A percentile compares a stretch with the other conserved stretches of the same genome.
phyloP scores from a whole-genome alignment of 2,329 filamentous ascomycete genomes.

The Emergomyces orientalis region DNA sequence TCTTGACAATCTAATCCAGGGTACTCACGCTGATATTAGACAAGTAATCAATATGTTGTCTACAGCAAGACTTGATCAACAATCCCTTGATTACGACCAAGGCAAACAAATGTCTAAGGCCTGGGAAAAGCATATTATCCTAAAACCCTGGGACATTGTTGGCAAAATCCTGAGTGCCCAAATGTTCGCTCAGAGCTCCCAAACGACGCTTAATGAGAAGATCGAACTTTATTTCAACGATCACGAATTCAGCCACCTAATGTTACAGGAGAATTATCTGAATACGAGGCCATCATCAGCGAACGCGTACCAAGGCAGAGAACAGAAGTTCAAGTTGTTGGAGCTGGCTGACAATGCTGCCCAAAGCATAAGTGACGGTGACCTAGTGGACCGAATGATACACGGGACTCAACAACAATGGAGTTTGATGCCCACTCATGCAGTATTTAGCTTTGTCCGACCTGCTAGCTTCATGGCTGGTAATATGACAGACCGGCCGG shows the following conservation, averaged over 20 bases:
- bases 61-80: slow-evolving; percentile 80
- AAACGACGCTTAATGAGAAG: slow-evolving; percentile 88
- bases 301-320: slow-evolving; percentile 53
- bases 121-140: slow-evolving; percentile 94
- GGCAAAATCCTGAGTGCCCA: slow-evolving; percentile 82
- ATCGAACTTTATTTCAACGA: slow-evolving; percentile 99
- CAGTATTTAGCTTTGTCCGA: slow-evolving; percentile 86
- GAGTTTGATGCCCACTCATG: slow-evolving; percentile 95
- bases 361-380: slow-evolving; percentile 93
- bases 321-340: slow-evolving; percentile 69
- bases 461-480: slow-evolving; percentile 83
- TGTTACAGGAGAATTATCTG: slow-evolving; percentile 98
- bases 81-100: slow-evolving; percentile 70
- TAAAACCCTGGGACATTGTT: slow-evolving; percentile 98
- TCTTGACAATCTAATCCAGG: slow-evolving; percentile 88
- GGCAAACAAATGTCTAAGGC: slow-evolving; percentile 92
- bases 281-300: slow-evolving; percentile 65
- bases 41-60: slow-evolving; percentile 99
- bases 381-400: slow-evolving; percentile 95
- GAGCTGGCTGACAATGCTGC: slow-evolving; percentile 82
- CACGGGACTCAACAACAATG: slow-evolving; percentile 97
- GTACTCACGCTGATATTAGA: slow-evolving; percentile 88
- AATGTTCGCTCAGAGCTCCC: slow-evolving; percentile 75
- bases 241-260: slow-evolving; percentile 92
- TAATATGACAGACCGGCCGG: slow-evolving; percentile 58